These are phyloP conservation scores for Sporothrix globosa DNA, from an alignment of 2,329 filamentous ascomycete genomes.

Conservation along the genomic window DNA sequence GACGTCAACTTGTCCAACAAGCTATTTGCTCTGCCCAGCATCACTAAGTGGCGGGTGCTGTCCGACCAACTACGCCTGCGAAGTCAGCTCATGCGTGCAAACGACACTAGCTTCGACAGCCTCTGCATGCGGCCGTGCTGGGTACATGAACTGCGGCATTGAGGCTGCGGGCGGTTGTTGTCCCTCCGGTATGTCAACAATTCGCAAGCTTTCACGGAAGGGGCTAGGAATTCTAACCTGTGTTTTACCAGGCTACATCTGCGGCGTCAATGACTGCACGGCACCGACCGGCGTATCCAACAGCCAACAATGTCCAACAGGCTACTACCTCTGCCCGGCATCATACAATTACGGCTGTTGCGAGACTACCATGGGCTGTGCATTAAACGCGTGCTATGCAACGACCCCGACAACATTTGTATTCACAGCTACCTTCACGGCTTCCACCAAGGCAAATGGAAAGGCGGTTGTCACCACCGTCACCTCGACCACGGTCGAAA, in stretches of 20 bases:
- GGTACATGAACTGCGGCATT: conserved; percentile 49
- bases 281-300: conserved; percentile 49
- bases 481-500: conserved; percentile 47
- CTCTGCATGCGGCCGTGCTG: conserved; percentile 43
- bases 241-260: conserved; percentile 46
- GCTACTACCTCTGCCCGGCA: conserved; percentile 54
- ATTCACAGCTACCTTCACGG: conserved; percentile 51
- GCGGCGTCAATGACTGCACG: conserved; percentile 48
- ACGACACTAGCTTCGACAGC: conserved; percentile 51
- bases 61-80: conserved; percentile 54
- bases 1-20: conserved; percentile 36
- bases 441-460: conserved; percentile 45
- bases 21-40: conserved; percentile 43
- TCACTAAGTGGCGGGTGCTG: conserved; percentile 54
- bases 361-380: conserved; percentile 54
- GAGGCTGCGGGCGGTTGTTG: conserved; percentile 46
- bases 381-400: conserved; percentile 51
- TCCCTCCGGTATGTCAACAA: conserved; percentile 33
- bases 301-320: conserved; percentile 49
- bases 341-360: conserved; percentile 60
- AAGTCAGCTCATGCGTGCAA: conserved; percentile 49
- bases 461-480: conserved; percentile 48
- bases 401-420: conserved; percentile 52
- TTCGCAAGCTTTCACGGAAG: not conserved
- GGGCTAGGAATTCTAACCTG: not conserved